Evolutionary conservation across 2,329 filamentous ascomycete species (phyloP), one percentile per base, ranked within the genome.

Genomic region (Tolypocladium ovalisporum): DNA sequence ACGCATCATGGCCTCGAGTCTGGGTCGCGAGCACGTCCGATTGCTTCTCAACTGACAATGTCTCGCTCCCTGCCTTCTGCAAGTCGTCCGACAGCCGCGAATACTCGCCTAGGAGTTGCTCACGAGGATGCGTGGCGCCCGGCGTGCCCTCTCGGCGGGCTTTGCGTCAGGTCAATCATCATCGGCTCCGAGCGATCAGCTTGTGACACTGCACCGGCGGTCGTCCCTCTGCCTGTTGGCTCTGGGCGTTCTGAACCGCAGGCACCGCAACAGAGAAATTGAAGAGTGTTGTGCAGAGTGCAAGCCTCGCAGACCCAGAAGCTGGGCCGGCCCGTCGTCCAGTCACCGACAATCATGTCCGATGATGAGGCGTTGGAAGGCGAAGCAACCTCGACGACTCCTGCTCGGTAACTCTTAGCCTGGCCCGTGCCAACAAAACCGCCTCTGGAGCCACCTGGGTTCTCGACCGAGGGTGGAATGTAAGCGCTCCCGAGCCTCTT

Each of bases 301-400:
- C 83, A 86, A 15, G 76, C 66, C 24, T 68, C 65, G 62, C 83
- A 86, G 12, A 71, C 72, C 83, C 83, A 86, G 34, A 67, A 68
- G 47, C 54, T 63, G 54, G 64, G 54, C 47, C 58, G 29, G 19
- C 19, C 22, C 22, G 12, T 7, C 6, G 29, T n/a, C 47, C 47
- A 51, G 47, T 22, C 19, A 29, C 29, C 10, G 29, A 15, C 22
- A 40, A n/a, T 29, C 52, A 29, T n/a, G 35, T n/a, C 17, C 24
- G 56, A 55, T 57, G 55, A 32, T 15, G 47, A 52, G 12, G 29
- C 47, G 6, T n/a, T 22, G 29, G 47, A 52, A 7, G 29, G 29
- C 4, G 19, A 9, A 22, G 47, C 19, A 22, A 7, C 47, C 29
- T 52, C 47, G 1, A 22, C 12, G 7, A 54, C 54, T n/a, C 51